Base-by-base conservation (phyloP, 2,329 filamentous ascomycete species). In the Lasiodiplodia theobromae region DNA sequence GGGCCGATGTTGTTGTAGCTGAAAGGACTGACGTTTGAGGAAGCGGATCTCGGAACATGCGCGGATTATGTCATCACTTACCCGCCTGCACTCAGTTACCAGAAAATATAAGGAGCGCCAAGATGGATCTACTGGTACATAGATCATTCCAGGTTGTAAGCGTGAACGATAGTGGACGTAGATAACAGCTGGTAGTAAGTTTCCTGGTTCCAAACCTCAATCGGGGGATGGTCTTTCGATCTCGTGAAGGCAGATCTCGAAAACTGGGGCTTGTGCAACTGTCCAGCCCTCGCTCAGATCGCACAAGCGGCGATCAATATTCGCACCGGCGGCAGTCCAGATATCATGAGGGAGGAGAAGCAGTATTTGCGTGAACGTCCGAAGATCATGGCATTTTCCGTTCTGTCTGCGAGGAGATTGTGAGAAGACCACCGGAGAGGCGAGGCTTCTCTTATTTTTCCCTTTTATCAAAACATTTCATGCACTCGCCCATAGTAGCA, bases 311-410 rank as follows among this genome's bases (percentile, higher is more conserved):
- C 18, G 40, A 10, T 47, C 40, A 7, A n/a, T 25, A 28, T 21
- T 52, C 11, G 11, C 23, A 52, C 7, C 52, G 7, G 16, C 18
- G 25, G 52, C 52, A 54, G 21, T 12, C 11, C 25, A 34, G 16
- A 54, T 7, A 14, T 10, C 16, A 12, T 38, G 8, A 7, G 16
- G n/a, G 6, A 57, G n/a, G 21, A n/a, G 12, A 6, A n/a, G 12
- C 18, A 31, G 34, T 38, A 38, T 25, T 25, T 21, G 38, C 38
- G 40, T 62, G 57, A 60, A 62, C 40, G 57, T 62, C 57, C 16
- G 57, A 66, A 66, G 51, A 66, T 66, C 64, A 66, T 66, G 64
- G 57, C 64, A 66, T 66, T 66, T 66, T 66, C 52, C 64, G 64
- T 56, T 66, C 64, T 66, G 64, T 66, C 64, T 57, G 64, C 38